Evolutionary conservation across 306 rosid species (phyloP), one percentile per base, ranked within the genome.

Genomic region (Crotalaria pallida): DNA sequence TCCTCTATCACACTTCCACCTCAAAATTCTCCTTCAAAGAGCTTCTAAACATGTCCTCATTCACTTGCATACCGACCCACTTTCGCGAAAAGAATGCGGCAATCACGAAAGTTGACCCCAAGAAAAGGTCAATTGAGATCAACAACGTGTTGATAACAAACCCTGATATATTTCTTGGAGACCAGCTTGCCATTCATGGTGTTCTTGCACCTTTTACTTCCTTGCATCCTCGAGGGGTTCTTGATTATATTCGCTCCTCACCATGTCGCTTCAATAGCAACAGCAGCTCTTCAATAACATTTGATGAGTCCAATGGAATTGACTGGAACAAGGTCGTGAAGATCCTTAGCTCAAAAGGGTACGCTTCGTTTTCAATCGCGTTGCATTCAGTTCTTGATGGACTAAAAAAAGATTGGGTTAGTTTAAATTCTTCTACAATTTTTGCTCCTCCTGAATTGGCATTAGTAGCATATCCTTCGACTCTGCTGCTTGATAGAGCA

Each of bases 371-470:
- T 45, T 79, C 86, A 0, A 55, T 66, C 0, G 86, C 81, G 0
- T 51, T 88, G 57, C 82, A 80, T 60, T 78, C 85, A 6, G 89
- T 82, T 88, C 89, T 91, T 62, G 86, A 79, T 5, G 77, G 77
- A 75, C 71, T 88, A 80, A 50, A 61, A 60, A 80, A 67, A 61
- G 89, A 88, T 15, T 56, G 80, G 2, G 17, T 10, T 29, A 34
- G 60, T 24, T 78, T 73, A 72, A 57, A 5, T 33, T 82, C 83
- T 1, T 77, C 38, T 1, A 92, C 98, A 1, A 59, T 92, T 8
- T 92, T 89, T 36, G 91, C 86, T 43, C 98, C 98, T 16, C 89
- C 84, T 7, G 86, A 80, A 64, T 71, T 88, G 57, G 50, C 60
- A 6, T 16, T 84, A 1, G 51, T 82, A 0, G 77, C 80, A 16